Evolutionary conservation across 176 grass and related monocot genomes (phyloP).

Genomic region (Neostapfia colusana): DNA sequence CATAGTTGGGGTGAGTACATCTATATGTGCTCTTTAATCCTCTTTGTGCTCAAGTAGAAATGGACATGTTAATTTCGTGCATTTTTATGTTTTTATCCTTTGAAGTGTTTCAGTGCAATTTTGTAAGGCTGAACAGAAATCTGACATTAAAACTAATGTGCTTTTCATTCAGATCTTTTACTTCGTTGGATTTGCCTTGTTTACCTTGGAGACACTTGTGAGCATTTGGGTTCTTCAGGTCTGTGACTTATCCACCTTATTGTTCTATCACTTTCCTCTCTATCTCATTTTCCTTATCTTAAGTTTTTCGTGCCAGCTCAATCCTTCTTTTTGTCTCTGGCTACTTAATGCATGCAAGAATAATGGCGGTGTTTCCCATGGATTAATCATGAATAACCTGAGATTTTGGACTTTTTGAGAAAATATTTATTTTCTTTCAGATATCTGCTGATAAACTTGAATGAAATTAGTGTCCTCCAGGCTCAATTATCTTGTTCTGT

Average conservation of each 20-base stretch:
- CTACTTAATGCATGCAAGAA: slow-evolving; percentile 9
- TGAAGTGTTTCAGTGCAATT: neutral
- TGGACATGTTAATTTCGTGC: neutral
- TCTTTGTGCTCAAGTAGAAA: neutral
- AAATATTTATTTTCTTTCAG: neutral
- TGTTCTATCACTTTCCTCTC: neutral
- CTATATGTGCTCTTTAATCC: neutral
- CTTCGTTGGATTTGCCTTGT: slow-evolving; percentile 79
- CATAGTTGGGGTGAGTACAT: slow-evolving; percentile 74
- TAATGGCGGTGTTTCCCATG: neutral
- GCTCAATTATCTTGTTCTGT: slow-evolving; percentile 1
- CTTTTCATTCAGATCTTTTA: slow-evolving; percentile 69
- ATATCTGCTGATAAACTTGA: neutral
- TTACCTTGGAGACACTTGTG: slow-evolving; percentile 88
- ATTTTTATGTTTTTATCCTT: neutral
- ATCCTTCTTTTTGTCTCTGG: neutral
- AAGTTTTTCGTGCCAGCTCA: slow-evolving; percentile 5
- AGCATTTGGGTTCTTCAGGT: slow-evolving; percentile 95
- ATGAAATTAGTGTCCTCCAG: neutral
- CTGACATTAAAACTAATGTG: slow-evolving; percentile 23
- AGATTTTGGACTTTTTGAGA: neutral
- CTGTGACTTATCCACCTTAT: slow-evolving; percentile 22
- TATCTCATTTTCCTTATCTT: neutral
- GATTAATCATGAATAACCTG: neutral
- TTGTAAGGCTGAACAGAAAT: neutral